phyloP scores from a whole-genome alignment of 129 eudicot genomes.

The Centrapalus pauciflorus region DNA sequence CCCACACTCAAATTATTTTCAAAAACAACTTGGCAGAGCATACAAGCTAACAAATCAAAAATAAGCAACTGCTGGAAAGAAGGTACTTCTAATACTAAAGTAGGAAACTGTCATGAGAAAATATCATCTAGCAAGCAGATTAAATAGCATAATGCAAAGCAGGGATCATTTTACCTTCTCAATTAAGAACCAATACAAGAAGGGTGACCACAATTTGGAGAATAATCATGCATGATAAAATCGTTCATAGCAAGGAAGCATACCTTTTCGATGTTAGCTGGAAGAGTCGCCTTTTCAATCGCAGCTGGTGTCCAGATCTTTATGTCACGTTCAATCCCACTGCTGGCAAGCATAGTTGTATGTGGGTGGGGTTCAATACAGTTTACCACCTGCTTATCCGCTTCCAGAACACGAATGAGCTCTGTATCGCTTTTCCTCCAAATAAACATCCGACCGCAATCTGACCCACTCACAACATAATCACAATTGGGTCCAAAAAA shows the following conservation, averaged over 20 bases:
- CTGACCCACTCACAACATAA: slow-evolving; percentile 81
- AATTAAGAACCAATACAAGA: not conserved
- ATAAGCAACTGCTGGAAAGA: too few species aligned
- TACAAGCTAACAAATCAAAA: too few species aligned
- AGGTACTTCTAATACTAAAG: not conserved
- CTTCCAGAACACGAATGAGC: slow-evolving; percentile 70
- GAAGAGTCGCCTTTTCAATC: slow-evolving; percentile 44
- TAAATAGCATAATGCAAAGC: not conserved
- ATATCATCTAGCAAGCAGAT: not conserved
- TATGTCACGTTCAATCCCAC: slow-evolving; percentile 69
- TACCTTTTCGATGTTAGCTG: slow-evolving; percentile 56
- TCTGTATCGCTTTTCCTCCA: slow-evolving; percentile 67
- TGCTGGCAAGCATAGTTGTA: slow-evolving; percentile 61
- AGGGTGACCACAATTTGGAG: not conserved
- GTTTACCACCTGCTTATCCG: slow-evolving; percentile 68
- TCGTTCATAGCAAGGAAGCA: not conserved
- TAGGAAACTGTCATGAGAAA: too few species aligned
- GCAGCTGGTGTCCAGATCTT: slow-evolving; percentile 74
- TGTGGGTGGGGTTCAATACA: slow-evolving; percentile 75
- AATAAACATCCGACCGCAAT: slow-evolving; percentile 77
- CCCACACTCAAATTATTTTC: too few species aligned
- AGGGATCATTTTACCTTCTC: not conserved
- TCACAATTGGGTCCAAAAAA: slow-evolving; percentile 79
- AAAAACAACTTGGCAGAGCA: too few species aligned
- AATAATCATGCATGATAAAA: not conserved